A percentile compares a stretch with the other conserved stretches of the same genome.
Conservation (phyloP, 768 basidiomycete species). For the Tulasnella sp. region DNA sequence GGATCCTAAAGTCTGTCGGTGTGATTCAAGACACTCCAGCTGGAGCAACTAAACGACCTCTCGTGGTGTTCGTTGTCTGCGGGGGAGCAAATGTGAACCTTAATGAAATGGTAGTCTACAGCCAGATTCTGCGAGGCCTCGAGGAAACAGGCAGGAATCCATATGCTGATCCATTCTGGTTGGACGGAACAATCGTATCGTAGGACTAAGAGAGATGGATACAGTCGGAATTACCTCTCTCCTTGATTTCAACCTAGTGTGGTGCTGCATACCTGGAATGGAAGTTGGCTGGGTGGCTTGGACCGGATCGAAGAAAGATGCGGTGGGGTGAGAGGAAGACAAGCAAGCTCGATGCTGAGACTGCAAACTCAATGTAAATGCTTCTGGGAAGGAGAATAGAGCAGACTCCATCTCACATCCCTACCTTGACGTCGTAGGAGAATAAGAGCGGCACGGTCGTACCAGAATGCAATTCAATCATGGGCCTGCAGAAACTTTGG, state of each 20-base stretch:
- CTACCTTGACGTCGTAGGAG: neutral
- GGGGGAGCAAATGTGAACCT: slow-evolving; percentile 66
- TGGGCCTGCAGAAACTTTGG: neutral
- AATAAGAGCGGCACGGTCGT: neutral
- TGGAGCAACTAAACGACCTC: slow-evolving; percentile 32
- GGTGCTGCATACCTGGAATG: neutral
- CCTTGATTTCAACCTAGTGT: neutral
- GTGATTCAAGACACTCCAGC: slow-evolving; percentile 34
- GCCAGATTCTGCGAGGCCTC: neutral
- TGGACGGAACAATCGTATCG: slow-evolving; percentile 4
- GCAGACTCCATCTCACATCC: neutral
- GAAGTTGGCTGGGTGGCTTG: neutral
- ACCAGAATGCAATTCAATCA: neutral
- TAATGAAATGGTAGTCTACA: slow-evolving; percentile 50
- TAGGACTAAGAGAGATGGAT: neutral
- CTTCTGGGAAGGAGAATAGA: neutral
- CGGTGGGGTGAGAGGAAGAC: neutral
- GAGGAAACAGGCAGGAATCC: neutral
- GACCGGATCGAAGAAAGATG: neutral
- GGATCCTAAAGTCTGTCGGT: slow-evolving; percentile 48
- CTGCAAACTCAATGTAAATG: neutral
- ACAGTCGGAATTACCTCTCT: neutral
- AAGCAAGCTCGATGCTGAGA: neutral
- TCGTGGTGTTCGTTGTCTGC: slow-evolving; percentile 59
- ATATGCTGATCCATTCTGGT: slow-evolving; percentile 5